These are phyloP conservation scores for barrel medic (Medicago truncatula) DNA, from an alignment of 306 rosid genomes.

Conservation along the genomic window DNA sequence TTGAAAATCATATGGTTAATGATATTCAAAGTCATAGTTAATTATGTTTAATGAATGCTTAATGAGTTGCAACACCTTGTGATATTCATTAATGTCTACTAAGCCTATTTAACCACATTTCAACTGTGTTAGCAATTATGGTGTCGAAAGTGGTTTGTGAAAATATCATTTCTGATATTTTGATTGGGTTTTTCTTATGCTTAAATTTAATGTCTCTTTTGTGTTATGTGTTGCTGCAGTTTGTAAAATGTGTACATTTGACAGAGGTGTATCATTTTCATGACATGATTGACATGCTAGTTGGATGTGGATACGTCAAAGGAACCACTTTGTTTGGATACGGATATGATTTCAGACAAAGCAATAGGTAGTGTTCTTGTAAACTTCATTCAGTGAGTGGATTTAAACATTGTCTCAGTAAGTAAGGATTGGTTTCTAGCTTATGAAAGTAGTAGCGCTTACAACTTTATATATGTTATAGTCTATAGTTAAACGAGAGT, in stretches of 20 bases:
- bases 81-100: background rate
- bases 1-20: background rate
- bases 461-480: background rate
- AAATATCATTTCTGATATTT: background rate
- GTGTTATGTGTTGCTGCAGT: conserved; percentile 53
- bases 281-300: conserved; percentile 88
- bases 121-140: background rate
- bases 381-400: background rate
- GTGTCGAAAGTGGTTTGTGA: background rate
- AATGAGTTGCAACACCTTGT: background rate
- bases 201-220: conserved; percentile 1
- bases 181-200: background rate
- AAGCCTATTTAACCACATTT: background rate
- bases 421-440: background rate
- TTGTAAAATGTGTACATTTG: conserved; percentile 73
- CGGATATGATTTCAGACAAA: conserved; percentile 96
- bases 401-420: background rate
- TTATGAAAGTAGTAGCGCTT: background rate
- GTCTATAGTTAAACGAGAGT: background rate
- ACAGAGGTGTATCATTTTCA: conserved; percentile 83
- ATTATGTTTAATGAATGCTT: background rate
- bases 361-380: conserved; percentile 68
- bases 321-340: conserved; percentile 95
- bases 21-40: no score
- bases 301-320: conserved; percentile 79